A percentile compares a stretch with the other conserved stretches of the same genome.
Conservation (phyloP, 192 early-diverging fungal species). For the Coemansia sp. region DNA sequence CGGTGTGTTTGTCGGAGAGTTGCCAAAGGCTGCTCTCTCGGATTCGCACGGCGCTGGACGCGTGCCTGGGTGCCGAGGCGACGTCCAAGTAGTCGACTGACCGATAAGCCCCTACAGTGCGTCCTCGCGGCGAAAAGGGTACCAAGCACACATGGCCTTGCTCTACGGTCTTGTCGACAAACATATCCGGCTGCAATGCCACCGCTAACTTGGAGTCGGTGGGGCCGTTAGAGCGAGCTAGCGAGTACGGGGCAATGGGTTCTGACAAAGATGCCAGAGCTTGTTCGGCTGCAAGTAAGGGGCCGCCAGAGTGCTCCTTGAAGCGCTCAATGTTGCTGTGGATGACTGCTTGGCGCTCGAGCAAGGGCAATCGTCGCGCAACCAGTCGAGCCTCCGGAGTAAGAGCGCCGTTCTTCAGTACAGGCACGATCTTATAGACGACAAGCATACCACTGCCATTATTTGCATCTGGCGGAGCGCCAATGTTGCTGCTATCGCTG, state of each 20-base stretch:
- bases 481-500: constrained; percentile 34
- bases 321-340: constrained; percentile 44
- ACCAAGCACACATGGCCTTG: constrained; percentile 42
- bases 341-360: constrained; percentile 54
- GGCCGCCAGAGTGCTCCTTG: constrained; percentile 27
- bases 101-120: neutral
- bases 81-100: constrained; percentile 44
- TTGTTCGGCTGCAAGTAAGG: neutral
- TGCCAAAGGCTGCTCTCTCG: constrained; percentile 16
- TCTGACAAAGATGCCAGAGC: constrained; percentile 7
- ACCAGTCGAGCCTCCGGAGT: constrained; percentile 31
- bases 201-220: neutral
- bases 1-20: neutral
- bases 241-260: neutral
- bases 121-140: constrained; percentile 24
- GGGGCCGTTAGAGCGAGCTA: neutral
- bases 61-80: constrained; percentile 6
- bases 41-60: constrained; percentile 25
- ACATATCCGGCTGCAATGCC: constrained; percentile 29
- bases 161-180: constrained; percentile 49
- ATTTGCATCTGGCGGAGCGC: constrained; percentile 22
- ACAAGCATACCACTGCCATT: constrained; percentile 41
- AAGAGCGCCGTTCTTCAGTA: neutral
- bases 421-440: constrained; percentile 20
- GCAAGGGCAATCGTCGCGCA: constrained; percentile 38